Base-by-base conservation (phyloP, 106 monocot species). In the Phalaenopsis equestris region DNA sequence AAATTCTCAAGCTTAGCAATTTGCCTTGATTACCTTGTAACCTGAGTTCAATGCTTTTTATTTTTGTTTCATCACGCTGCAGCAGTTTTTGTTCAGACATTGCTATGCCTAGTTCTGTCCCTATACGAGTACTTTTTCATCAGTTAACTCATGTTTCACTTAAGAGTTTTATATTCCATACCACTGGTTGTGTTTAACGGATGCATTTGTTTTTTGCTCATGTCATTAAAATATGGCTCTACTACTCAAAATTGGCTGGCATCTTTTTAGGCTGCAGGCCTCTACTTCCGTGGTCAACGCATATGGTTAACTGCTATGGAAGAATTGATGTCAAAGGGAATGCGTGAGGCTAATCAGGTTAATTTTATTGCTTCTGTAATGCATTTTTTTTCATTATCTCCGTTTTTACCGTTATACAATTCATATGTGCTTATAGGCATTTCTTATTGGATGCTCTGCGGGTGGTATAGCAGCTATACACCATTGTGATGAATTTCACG, bases 361-460 rank as follows among this genome's bases (percentile, higher is more conserved):
- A 81, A 42, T 77, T 48, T 37, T 67, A 42, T 72, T 42, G 18
- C 43, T 43, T 74, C n/a, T 74, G 5, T 45, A 3, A 74, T 74
- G 43, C n/a, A 70, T 39, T 39, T 70, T 45, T 45, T 45, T 45
- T 45, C 43, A 45, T 45, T 4, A 45, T 1, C 1, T 6, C 70
- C 70, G n/a, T 4, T 70, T 39, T 70, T 70, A 2, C 70, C 15
- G 14, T 39, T 12, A 70, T 3, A 67, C 39, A 7, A 70, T 70
- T 12, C 39, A 39, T 70, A 11, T 74, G 8, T 74, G 41, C 36
- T 45, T 74, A 4, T 79, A 98, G 94, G 94, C 85, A 38, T 90
- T 98, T 90, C 88, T 98, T 76, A 55, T 94, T 79, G 97, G 97
- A 55, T 98, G 97, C 73, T 98, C 97, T 74, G 97, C 94, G 77